Percentiles rank a stretch among this genome's conserved stretches.
These are phyloP conservation scores for Fusarium transvaalense DNA, from an alignment of 2,329 filamentous ascomycete genomes.

Conservation along the genomic window DNA sequence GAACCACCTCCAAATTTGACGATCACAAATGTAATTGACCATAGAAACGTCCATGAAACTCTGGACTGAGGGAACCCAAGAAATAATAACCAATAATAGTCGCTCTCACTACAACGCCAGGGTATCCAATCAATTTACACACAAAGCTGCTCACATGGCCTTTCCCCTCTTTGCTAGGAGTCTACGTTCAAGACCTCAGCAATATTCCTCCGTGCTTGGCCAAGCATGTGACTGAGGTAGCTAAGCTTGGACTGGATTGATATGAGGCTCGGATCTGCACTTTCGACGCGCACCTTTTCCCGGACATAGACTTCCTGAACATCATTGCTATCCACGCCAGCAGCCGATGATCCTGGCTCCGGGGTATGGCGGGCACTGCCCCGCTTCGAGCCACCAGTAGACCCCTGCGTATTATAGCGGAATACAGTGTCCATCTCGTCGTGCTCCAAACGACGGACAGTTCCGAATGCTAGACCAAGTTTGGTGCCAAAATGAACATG, in stretches of 20 bases:
- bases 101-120: slow-evolving; percentile 35
- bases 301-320: slow-evolving; percentile 80
- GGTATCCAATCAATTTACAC: slow-evolving; percentile 48
- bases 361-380: slow-evolving; percentile 45
- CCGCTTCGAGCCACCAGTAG: slow-evolving; percentile 46
- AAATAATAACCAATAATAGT: slow-evolving; percentile 10
- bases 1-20: slow-evolving; percentile 7
- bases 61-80: neutral
- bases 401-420: slow-evolving; percentile 63
- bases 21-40: slow-evolving; percentile 4
- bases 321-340: slow-evolving; percentile 39
- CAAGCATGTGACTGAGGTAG: slow-evolving; percentile 80
- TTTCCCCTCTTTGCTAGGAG: slow-evolving; percentile 40
- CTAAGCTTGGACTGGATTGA: slow-evolving; percentile 85
- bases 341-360: slow-evolving; percentile 38
- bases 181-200: slow-evolving; percentile 80
- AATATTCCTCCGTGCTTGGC: slow-evolving; percentile 77
- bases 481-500: slow-evolving; percentile 73
- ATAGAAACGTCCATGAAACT: neutral
- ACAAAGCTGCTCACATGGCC: slow-evolving; percentile 29
- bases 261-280: slow-evolving; percentile 87
- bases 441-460: slow-evolving; percentile 73
- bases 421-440: slow-evolving; percentile 87
- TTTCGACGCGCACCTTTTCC: slow-evolving; percentile 91
- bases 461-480: slow-evolving; percentile 77